Evolutionary conservation across 2,329 filamentous ascomycete genomes (phyloP).

Genomic region (Pseudocercospora musae): DNA sequence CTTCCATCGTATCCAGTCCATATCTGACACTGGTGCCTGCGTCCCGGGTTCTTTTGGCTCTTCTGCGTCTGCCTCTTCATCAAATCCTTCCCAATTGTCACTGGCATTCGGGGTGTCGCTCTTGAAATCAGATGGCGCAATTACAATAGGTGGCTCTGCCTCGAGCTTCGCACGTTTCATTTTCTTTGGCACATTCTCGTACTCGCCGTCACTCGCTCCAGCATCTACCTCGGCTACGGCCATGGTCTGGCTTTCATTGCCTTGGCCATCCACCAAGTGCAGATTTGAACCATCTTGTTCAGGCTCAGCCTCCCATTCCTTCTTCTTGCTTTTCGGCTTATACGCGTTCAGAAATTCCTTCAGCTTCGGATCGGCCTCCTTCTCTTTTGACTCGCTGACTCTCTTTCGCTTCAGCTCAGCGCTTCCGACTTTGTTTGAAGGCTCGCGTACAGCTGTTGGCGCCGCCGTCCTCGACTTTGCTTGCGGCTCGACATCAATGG

Average conservation of each 20-base stretch:
- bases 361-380: constrained; percentile 67
- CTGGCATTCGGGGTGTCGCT: background rate
- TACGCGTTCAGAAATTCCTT: constrained; percentile 84
- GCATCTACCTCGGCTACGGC: constrained; percentile 31
- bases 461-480: constrained; percentile 13
- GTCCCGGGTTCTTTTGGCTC: background rate
- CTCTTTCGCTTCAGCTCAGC: constrained; percentile 65
- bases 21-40: constrained; percentile 60
- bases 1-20: constrained; percentile 86
- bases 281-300: background rate
- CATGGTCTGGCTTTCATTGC: background rate
- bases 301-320: constrained; percentile 56
- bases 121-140: background rate
- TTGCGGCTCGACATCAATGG: constrained; percentile 49
- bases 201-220: constrained; percentile 65
- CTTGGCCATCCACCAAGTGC: background rate
- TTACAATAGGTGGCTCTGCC: background rate
- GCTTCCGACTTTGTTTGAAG: constrained; percentile 17
- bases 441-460: constrained; percentile 19
- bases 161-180: constrained; percentile 33
- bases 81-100: constrained; percentile 19
- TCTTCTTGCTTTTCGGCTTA: constrained; percentile 54
- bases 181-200: constrained; percentile 60
- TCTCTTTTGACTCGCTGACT: constrained; percentile 45
- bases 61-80: background rate